Conservation (phyloP, 768 basidiomycete species). For the Leccinellum rugosiceps region DNA sequence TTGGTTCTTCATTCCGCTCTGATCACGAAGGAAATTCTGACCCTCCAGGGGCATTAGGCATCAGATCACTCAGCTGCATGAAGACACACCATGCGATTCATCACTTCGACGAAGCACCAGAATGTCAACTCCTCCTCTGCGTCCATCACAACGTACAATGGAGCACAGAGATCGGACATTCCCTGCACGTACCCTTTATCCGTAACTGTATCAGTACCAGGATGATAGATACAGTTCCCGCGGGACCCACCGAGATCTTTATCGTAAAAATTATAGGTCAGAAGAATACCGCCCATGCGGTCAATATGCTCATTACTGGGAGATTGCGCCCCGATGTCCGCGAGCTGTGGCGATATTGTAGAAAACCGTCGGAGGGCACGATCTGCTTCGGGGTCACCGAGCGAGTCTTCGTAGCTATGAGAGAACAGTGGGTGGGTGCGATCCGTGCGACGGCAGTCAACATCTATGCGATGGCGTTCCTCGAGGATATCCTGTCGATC, state of each 20-base stretch:
- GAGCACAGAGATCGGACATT: constrained; percentile 95
- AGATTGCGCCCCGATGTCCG: constrained; percentile 81
- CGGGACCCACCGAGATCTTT: constrained; percentile 71
- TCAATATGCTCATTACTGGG: constrained; percentile 91
- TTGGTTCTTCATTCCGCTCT: constrained; percentile 97
- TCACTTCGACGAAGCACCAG: constrained; percentile 94
- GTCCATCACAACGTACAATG: constrained; percentile 87
- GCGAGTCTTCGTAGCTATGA: constrained; percentile 34
- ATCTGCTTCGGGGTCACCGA: constrained; percentile 53
- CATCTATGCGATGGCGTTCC: constrained; percentile 92
- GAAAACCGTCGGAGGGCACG: constrained; percentile 50
- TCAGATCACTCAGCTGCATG: background rate
- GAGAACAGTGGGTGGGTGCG: constrained; percentile 89
- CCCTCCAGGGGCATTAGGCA: constrained; percentile 49
- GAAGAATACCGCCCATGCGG: constrained; percentile 76
- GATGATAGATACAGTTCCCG: background rate
- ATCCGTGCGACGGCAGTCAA: constrained; percentile 96
- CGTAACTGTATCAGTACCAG: constrained; percentile 15
- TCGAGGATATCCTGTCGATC: constrained; percentile 79
- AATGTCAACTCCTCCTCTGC: constrained; percentile 90
- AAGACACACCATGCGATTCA: constrained; percentile 85
- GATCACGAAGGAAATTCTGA: constrained; percentile 92
- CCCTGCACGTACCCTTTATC: constrained; percentile 90
- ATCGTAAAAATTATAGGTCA: constrained; percentile 91
- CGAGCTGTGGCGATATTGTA: constrained; percentile 69